phyloP scores from a whole-genome alignment of 2,329 filamentous ascomycete species.

The Diplocarpon rosae region DNA sequence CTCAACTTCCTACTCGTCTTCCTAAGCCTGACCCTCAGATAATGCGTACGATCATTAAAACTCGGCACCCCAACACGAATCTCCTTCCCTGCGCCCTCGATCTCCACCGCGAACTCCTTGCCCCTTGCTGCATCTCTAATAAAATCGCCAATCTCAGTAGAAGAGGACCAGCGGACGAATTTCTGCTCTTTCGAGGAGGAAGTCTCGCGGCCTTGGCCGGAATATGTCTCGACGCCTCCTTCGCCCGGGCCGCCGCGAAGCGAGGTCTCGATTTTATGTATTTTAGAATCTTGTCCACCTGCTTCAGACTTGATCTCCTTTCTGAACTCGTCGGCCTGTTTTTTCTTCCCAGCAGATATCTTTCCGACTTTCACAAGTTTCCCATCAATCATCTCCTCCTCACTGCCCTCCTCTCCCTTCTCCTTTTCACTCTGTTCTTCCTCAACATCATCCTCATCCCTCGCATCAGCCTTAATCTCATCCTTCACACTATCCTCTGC shows the following conservation, averaged over 20 bases:
- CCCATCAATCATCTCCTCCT: conserved; percentile 40
- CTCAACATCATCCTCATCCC: conserved; percentile 28
- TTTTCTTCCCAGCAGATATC: conserved; percentile 20
- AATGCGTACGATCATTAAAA: conserved; percentile 85
- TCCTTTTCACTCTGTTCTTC: conserved; percentile 25
- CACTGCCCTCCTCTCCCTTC: conserved; percentile 29
- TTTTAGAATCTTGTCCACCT: conserved; percentile 2
- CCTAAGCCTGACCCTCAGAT: conserved; percentile 65
- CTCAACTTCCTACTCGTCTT: conserved; percentile 61
- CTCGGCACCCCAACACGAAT: conserved; percentile 74
- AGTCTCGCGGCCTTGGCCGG: conserved; percentile 52
- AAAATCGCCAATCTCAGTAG: conserved; percentile 88
- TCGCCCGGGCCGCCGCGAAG: conserved; percentile 39
- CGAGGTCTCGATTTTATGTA: conserved; percentile 24
- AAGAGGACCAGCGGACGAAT: conserved; percentile 81
- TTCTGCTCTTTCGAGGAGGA: conserved; percentile 29
- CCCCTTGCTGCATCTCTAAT: conserved; percentile 80
- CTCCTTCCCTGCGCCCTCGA: conserved; percentile 58
- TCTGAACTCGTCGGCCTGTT: conserved; percentile 26
- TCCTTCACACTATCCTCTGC: conserved; percentile 64
- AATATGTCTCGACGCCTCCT: conserved; percentile 58
- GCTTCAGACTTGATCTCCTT: conserved; percentile 5
- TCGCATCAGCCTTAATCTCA: conserved; percentile 31
- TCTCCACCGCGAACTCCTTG: conserved; percentile 72
- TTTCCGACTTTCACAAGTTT: conserved; percentile 29